Base-by-base conservation (phyloP, 31 red algal species). In the Asparagopsis taxiformis region DNA sequence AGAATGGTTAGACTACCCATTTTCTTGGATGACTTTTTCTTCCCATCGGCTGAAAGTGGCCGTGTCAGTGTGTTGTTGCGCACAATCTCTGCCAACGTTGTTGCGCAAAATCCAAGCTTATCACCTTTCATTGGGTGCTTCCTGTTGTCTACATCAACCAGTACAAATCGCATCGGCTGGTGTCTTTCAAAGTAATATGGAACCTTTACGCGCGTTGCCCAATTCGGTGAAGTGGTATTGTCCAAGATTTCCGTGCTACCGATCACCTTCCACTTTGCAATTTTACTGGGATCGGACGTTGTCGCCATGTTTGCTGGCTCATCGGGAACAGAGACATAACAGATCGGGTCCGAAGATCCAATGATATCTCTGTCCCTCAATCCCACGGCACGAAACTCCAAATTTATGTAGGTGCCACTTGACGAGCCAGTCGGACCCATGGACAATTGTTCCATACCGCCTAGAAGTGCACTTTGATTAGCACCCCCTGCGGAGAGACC, bases 361-460 rank as follows among this genome's bases (percentile, higher is more conserved):
- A 82, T 30, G 5, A 16, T 36, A 51, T 82, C 77, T 34, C 48
- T 75, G 57, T 82, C 64, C 50, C 53, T 65, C 62, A 91, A 65
- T n/a, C 87, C 87, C 13, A 53, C 52, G 1, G 70, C 87, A 17
- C 56, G 28, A 9, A 91, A 25, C 54, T 91, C 87, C 41, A 91
- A 59, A 2, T 38, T 29, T 11, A 88, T 50, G 60, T 75, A 55
- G 16, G 52, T 50, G 0, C 54, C 72, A 26, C 31, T 68, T 5
- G 22, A 28, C 8, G 33, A 28, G 17, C 43, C 44, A 3, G 22
- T 36, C 19, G 23, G 24, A 16, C 33, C 33, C 24, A 30, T 19
- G 9, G 9, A n/a, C 55, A 59, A n/a, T n/a, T 19, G 0, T 17
- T 6, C 2, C 31, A 43, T 48, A 7, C 20, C 32, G 36, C 70